Percentiles rank a stretch among this genome's conserved stretches.
Evolutionary conservation across 108 stramenopile species (phyloP).

Genomic region (Pseudonitzschia multiseries): DNA sequence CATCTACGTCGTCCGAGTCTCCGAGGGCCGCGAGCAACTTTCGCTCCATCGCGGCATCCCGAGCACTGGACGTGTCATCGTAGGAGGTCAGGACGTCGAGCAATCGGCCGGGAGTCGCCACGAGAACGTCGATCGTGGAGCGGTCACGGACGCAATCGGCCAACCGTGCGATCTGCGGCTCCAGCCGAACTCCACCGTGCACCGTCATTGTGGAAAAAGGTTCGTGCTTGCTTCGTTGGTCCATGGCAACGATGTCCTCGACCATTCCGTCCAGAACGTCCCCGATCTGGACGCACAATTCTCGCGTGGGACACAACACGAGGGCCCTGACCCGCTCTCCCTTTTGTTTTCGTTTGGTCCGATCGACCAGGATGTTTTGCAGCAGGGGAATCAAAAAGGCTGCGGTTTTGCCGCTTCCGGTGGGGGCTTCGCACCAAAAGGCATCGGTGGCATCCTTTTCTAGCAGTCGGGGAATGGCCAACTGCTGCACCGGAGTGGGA

Average conservation of each 20-base stretch:
- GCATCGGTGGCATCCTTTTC: slow-evolving; percentile 21
- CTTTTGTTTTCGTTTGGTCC: slow-evolving; percentile 19
- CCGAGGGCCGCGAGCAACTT: slow-evolving; percentile 68
- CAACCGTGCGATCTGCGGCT: slow-evolving; percentile 57
- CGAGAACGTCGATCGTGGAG: slow-evolving; percentile 74
- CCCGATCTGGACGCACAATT: slow-evolving; percentile 89
- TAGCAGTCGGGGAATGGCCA: slow-evolving; percentile 65
- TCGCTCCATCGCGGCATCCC: slow-evolving; percentile 54
- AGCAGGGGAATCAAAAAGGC: slow-evolving; percentile 90
- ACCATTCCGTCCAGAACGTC: slow-evolving; percentile 48
- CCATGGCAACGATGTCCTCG: slow-evolving; percentile 23
- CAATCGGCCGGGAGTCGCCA: slow-evolving; percentile 96
- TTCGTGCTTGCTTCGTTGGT: neutral
- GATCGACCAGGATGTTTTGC: slow-evolving; percentile 37
- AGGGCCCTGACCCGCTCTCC: slow-evolving; percentile 55
- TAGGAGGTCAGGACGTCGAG: slow-evolving; percentile 81
- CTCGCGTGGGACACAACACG: slow-evolving; percentile 91
- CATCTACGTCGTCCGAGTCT: slow-evolving; percentile 26
- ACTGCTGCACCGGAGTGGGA: slow-evolving; percentile 68
- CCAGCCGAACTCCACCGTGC: slow-evolving; percentile 63
- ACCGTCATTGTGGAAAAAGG: slow-evolving; percentile 35
- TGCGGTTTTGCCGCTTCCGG: slow-evolving; percentile 91
- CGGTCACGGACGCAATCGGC: slow-evolving; percentile 37
- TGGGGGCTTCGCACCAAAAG: slow-evolving; percentile 75
- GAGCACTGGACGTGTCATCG: slow-evolving; percentile 22